Base-by-base conservation (phyloP, 108 stramenopile genomes). In the Skeletonema menzelii region DNA sequence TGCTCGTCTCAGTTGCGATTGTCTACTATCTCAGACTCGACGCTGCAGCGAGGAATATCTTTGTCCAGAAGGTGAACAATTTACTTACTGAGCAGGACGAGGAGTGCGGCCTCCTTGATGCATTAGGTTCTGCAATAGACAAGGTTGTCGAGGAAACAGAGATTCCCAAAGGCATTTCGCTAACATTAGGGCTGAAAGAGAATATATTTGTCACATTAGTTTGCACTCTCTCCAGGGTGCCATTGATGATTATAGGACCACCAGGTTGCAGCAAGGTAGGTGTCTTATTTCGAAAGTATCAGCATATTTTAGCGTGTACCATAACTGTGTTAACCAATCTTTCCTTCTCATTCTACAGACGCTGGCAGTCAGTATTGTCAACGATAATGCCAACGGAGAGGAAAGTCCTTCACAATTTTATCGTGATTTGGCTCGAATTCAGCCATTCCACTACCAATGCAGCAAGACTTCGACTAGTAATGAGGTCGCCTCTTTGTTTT, bases 371-470 rank as follows among this genome's bases (percentile, higher is more conserved):
- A 76, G 63, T 38, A 37, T 76, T 47, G 75, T 76, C 17, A 64
- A 62, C n/a, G 75, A 69, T 11, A 76, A 76, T 61, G 75, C 68
- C 12, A 61, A 76, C 22, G 75, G 75, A 17, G 75, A 76, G 56
- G 75, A 76, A 46, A 70, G 69, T 30, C 75, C 69, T 2, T 63
- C 47, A 10, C 46, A 28, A 31, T 70, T 61, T n/a, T 76, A 70
- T 27, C 30, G 68, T 28, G 32, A 63, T 27, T 56, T 60, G 31
- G 32, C 75, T n/a, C 35, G 75, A n/a, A 62, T 76, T n/a, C 69
- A 70, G 67, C 59, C 60, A 8, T 76, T 76, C 30, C 75, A 76
- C 63, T 76, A 76, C 31, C 75, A 76, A 15, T 76, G 75, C 44
- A 70, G 69, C n/a, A 76, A 76, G 53, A 22, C 46, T 70, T 70